Conservation (phyloP, 2,329 filamentous ascomycete genomes). For the Arachnomyces sp. region DNA sequence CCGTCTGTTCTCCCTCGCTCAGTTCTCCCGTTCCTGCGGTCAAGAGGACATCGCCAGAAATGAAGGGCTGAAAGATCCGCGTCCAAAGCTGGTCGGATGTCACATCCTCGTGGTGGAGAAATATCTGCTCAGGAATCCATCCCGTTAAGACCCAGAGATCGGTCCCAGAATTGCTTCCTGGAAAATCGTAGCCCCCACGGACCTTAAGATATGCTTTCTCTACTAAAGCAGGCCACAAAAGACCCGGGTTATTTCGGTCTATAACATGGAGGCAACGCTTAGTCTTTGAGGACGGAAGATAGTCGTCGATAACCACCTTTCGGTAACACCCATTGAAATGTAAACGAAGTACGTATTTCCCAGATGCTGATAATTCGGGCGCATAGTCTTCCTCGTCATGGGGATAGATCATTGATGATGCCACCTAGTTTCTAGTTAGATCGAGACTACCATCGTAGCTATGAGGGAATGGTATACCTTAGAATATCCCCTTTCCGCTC, state of each 20-base stretch:
- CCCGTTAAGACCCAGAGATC: conserved; percentile 88
- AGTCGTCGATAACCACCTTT: conserved; percentile 80
- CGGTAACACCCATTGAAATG: conserved; percentile 94
- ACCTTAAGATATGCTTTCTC: conserved; percentile 97
- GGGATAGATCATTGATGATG: conserved; percentile 53
- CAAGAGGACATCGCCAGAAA: conserved; percentile 71
- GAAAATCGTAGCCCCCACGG: conserved; percentile 92
- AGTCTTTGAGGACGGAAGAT: conserved; percentile 63
- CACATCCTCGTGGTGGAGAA: conserved; percentile 78
- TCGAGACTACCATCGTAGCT: neutral
- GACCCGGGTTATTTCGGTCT: conserved; percentile 70
- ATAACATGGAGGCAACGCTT: conserved; percentile 76
- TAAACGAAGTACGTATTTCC: conserved; percentile 86
- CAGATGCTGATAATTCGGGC: conserved; percentile 64
- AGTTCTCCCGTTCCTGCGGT: conserved; percentile 86
- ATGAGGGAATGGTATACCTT: conserved; percentile 44
- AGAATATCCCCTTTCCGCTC: conserved; percentile 60
- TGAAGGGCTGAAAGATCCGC: conserved; percentile 66
- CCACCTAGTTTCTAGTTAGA: conserved; percentile 5
- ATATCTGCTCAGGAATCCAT: conserved; percentile 95
- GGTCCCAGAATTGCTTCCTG: conserved; percentile 92
- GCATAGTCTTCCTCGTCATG: conserved; percentile 53
- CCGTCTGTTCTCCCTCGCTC: conserved; percentile 65
- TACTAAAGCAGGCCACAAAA: conserved; percentile 84
- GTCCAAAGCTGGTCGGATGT: conserved; percentile 70